Conservation (phyloP, 1,284 basidiomycete genomes). For the Pseudozyma tsukubaensis region DNA sequence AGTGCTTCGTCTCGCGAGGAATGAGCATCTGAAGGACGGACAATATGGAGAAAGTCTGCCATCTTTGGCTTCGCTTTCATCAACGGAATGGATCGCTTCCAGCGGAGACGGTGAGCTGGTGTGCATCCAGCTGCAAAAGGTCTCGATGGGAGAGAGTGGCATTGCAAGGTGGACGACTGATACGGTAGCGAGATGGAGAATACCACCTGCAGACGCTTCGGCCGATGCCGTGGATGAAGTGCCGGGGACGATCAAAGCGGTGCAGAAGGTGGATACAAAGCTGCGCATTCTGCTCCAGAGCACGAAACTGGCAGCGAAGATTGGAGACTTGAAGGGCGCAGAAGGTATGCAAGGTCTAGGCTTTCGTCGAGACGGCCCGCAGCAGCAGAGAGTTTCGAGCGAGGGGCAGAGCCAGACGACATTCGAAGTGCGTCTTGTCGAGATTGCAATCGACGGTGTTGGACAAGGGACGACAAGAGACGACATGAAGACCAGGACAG, state of each 20-base stretch:
- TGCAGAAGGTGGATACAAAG: slow-evolving; percentile 7
- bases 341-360: slow-evolving; percentile 31
- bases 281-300: slow-evolving; percentile 23
- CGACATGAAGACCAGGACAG: not conserved
- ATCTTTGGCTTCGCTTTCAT: slow-evolving; percentile 26
- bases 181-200: slow-evolving; percentile 1
- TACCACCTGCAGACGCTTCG: not conserved
- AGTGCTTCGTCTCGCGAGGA: slow-evolving; percentile 22
- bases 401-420: slow-evolving; percentile 7
- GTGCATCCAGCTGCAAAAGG: slow-evolving; percentile 16
- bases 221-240: not conserved
- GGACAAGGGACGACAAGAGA: not conserved
- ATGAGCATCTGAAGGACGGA: not conserved
- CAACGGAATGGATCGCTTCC: slow-evolving; percentile 32
- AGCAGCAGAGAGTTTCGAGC: slow-evolving; percentile 1
- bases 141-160: slow-evolving; percentile 2
- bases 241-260: slow-evolving; percentile 20
- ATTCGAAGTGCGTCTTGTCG: slow-evolving; percentile 40
- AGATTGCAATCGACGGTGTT: slow-evolving; percentile 4
- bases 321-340: not conserved
- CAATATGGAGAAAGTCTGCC: slow-evolving; percentile 6
- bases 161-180: slow-evolving; percentile 17
- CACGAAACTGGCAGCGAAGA: not conserved
- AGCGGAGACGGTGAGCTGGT: slow-evolving; percentile 3
- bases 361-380: slow-evolving; percentile 3